Evolutionary conservation across 2,329 filamentous ascomycete genomes (phyloP).

Genomic region (Alternaria conjuncta): DNA sequence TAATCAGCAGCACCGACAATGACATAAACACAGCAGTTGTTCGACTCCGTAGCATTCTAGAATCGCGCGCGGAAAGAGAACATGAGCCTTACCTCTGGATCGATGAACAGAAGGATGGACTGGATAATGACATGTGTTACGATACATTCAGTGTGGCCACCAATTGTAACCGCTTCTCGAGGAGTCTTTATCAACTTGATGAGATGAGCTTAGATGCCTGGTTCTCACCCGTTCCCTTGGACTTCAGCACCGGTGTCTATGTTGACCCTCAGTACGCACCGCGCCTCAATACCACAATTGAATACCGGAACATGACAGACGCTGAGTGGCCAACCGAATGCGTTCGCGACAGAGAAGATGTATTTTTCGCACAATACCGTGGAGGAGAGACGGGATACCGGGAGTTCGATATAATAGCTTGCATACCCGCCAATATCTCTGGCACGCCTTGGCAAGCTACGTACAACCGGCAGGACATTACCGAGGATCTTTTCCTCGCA

Average conservation of each 20-base stretch:
- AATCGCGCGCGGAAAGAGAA: neutral
- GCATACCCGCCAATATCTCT: neutral
- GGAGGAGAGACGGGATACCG: neutral
- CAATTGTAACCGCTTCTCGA: neutral
- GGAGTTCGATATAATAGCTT: neutral
- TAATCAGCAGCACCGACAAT: neutral
- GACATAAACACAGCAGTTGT: neutral
- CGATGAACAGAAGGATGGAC: neutral
- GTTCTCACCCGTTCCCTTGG: neutral
- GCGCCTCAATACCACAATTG: neutral
- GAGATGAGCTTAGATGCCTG: neutral
- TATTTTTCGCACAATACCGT: neutral
- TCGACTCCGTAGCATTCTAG: neutral
- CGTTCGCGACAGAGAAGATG: neutral
- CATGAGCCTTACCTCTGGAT: neutral
- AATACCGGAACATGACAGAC: neutral
- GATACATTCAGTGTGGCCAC: neutral
- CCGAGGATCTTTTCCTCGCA: neutral
- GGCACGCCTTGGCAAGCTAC: neutral
- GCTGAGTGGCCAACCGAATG: neutral
- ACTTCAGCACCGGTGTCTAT: neutral
- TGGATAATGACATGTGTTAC: neutral
- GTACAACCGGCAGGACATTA: neutral
- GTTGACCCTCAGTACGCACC: neutral
- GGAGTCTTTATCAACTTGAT: neutral